Percentiles rank a stretch among this genome's conserved stretches.
Evolutionary conservation across 2,329 filamentous ascomycete species (phyloP).

Genomic region (Juglanconis sp.): DNA sequence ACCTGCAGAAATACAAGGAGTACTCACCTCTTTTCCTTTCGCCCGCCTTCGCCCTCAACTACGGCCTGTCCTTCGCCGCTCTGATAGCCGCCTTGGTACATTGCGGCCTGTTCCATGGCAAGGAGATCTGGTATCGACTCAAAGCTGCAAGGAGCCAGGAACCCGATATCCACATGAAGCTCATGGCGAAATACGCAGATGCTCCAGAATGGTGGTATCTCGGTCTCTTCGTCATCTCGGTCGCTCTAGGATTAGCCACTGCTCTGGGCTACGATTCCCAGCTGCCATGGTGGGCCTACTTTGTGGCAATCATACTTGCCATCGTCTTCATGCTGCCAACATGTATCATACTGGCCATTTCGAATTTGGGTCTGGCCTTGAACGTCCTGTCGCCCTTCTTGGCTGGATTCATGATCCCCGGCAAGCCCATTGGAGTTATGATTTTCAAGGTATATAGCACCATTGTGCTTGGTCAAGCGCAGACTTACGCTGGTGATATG

Average conservation of each 20-base stretch:
- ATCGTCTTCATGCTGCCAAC: slow-evolving; percentile 45
- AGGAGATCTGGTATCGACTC: slow-evolving; percentile 42
- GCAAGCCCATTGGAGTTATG: slow-evolving; percentile 53
- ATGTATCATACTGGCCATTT: slow-evolving; percentile 45
- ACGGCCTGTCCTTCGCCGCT: slow-evolving; percentile 53
- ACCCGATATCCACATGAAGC: slow-evolving; percentile 45
- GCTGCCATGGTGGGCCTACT: slow-evolving; percentile 52
- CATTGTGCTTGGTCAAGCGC: slow-evolving; percentile 35
- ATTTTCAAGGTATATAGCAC: slow-evolving; percentile 51
- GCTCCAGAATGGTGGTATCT: slow-evolving; percentile 56
- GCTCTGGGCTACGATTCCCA: slow-evolving; percentile 45
- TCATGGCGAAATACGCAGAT: slow-evolving; percentile 52
- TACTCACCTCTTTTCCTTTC: slow-evolving; percentile 56
- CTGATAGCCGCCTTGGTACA: slow-evolving; percentile 43
- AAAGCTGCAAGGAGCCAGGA: slow-evolving; percentile 44
- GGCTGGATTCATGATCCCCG: slow-evolving; percentile 58
- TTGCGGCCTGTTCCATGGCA: slow-evolving; percentile 36
- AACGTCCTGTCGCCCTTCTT: slow-evolving; percentile 54
- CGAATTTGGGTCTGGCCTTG: slow-evolving; percentile 48
- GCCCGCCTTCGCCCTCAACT: slow-evolving; percentile 41
- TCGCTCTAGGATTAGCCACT: slow-evolving; percentile 45
- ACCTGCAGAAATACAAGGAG: slow-evolving; percentile 47
- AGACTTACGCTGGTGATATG: slow-evolving; percentile 31
- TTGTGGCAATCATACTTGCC: slow-evolving; percentile 45
- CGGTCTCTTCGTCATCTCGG: slow-evolving; percentile 39